Conservation (phyloP, 371 early-diverging fungal genomes). For the Lichtheimia corymbifera region DNA sequence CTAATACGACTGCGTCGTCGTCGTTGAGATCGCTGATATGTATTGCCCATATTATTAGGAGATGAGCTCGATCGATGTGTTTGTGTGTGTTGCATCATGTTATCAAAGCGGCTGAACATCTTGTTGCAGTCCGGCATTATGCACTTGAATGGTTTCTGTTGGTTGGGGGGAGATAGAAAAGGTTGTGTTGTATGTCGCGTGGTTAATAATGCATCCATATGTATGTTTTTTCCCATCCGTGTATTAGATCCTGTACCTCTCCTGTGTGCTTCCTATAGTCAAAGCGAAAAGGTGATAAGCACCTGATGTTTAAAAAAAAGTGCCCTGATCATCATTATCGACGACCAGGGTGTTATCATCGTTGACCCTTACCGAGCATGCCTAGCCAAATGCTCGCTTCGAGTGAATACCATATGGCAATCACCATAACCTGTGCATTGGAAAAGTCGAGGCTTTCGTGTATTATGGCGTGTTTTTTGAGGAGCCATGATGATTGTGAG, state of each 20-base stretch:
- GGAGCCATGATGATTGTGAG: constrained; percentile 5
- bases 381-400: constrained; percentile 62
- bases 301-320: background rate
- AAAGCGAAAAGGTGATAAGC: background rate
- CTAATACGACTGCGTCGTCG: background rate
- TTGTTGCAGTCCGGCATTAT: constrained; percentile 54
- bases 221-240: background rate
- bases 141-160: constrained; percentile 58
- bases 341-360: constrained; percentile 4
- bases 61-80: constrained; percentile 36
- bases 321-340: constrained; percentile 6
- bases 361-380: constrained; percentile 51
- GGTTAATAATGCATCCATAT: background rate
- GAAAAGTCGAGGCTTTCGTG: constrained; percentile 44
- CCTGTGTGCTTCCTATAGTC: constrained; percentile 59
- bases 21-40: background rate
- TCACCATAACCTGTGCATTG: constrained; percentile 63
- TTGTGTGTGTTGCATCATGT: constrained; percentile 69
- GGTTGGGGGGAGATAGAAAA: background rate
- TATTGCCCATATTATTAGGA: too few species aligned
- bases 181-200: too few species aligned
- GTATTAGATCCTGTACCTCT: constrained; percentile 28
- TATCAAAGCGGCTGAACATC: constrained; percentile 61
- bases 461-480: constrained; percentile 3
- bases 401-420: constrained; percentile 63